Percentiles rank a stretch among this genome's conserved stretches.
These are phyloP conservation scores for Boletus speciosus DNA, from an alignment of 768 basidiomycete species.

Conservation along the genomic window DNA sequence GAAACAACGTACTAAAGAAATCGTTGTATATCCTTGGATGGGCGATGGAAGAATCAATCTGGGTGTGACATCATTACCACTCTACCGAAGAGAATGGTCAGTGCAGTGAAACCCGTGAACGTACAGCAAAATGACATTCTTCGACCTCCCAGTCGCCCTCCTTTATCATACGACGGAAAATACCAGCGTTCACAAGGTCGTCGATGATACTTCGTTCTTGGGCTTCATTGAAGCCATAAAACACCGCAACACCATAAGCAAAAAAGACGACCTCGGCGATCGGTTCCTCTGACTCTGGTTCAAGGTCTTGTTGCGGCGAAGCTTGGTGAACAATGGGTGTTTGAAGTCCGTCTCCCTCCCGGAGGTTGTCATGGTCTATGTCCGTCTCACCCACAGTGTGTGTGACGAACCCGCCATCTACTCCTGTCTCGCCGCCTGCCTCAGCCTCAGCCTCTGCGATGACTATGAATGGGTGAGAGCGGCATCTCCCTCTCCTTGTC, in stretches of 20 bases:
- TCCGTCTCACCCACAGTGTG: constrained; percentile 15
- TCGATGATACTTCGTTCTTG: constrained; percentile 84
- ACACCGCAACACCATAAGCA: constrained; percentile 86
- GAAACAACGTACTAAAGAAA: constrained; percentile 76
- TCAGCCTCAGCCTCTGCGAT: constrained; percentile 10
- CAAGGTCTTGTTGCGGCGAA: background rate
- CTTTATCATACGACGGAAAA: constrained; percentile 55
- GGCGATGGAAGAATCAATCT: constrained; percentile 81
- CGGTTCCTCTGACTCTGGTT: constrained; percentile 34
- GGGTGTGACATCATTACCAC: background rate
- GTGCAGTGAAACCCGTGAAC: background rate
- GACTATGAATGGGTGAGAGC: background rate
- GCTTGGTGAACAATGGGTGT: constrained; percentile 1
- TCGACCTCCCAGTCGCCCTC: constrained; percentile 89
- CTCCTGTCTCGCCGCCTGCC: constrained; percentile 5
- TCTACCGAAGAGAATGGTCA: no score
- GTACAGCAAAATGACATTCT: constrained; percentile 83
- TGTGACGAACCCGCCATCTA: constrained; percentile 10
- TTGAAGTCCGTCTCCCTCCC: constrained; percentile 1
- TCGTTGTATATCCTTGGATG: constrained; percentile 95
- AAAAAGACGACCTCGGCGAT: constrained; percentile 79
- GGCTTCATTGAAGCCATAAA: constrained; percentile 78
- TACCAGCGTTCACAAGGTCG: constrained; percentile 71
- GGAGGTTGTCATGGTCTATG: constrained; percentile 5
- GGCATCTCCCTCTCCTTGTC: constrained; percentile 4